Percentiles rank a stretch among this genome's conserved stretches.
These are phyloP conservation scores for Capsicum chinense DNA, from an alignment of 257 asterid genomes.

Conservation along the genomic window DNA sequence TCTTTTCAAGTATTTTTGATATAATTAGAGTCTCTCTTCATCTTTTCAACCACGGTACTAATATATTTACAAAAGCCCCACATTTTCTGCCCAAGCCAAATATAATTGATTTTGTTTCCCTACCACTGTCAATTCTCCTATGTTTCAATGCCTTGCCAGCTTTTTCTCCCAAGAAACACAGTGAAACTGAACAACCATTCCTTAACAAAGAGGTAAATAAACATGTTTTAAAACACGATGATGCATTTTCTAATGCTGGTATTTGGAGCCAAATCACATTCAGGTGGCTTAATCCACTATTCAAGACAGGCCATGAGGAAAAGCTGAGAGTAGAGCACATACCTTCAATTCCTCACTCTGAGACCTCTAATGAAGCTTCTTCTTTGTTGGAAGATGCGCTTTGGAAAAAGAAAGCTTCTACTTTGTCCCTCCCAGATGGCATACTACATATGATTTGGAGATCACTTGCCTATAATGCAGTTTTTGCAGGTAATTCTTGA, in stretches of 20 bases:
- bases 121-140: slow-evolving; percentile 56
- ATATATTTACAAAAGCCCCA: slow-evolving; percentile 36
- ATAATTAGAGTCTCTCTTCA: slow-evolving; percentile 40
- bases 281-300: slow-evolving; percentile 82
- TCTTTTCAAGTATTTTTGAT: slow-evolving; percentile 44
- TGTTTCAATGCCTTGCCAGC: slow-evolving; percentile 44
- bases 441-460: slow-evolving; percentile 48
- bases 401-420: slow-evolving; percentile 48
- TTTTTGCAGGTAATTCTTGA: slow-evolving; percentile 69
- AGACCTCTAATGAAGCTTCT: slow-evolving; percentile 70
- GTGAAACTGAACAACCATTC: slow-evolving; percentile 50
- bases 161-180: slow-evolving; percentile 29
- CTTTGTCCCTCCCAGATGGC: slow-evolving; percentile 56
- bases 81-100: slow-evolving; percentile 43
- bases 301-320: slow-evolving; percentile 52
- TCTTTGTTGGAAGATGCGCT: slow-evolving; percentile 66
- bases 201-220: slow-evolving; percentile 40
- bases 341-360: slow-evolving; percentile 64
- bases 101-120: slow-evolving; percentile 52
- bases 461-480: slow-evolving; percentile 66
- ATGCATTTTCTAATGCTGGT: slow-evolving; percentile 64
- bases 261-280: slow-evolving; percentile 73
- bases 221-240: slow-evolving; percentile 8
- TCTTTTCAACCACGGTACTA: slow-evolving; percentile 35
- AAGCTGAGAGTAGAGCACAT: slow-evolving; percentile 57